Percentiles rank a stretch among this genome's conserved stretches.
Evolutionary conservation across 768 basidiomycete genomes (phyloP).

Genomic region (Pilatotrama ljubarskyi): DNA sequence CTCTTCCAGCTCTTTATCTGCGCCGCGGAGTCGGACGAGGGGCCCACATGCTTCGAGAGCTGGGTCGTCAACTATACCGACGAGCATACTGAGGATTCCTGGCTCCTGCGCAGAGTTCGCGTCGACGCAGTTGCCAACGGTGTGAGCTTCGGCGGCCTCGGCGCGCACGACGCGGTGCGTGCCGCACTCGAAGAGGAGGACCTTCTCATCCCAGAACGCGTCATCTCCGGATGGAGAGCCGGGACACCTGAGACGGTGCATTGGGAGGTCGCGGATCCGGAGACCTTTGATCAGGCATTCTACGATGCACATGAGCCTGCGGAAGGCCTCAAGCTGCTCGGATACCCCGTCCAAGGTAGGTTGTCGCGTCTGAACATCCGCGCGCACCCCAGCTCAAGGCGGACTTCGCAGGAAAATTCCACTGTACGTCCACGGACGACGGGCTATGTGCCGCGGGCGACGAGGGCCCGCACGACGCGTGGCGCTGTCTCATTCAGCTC

Average conservation of each 20-base stretch:
- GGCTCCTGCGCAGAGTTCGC: constrained; percentile 12
- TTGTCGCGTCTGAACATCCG: not conserved
- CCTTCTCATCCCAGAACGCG: constrained; percentile 1
- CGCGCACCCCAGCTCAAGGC: not conserved
- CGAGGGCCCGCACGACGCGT: not conserved
- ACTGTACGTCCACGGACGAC: not conserved
- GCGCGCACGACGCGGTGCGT: not conserved
- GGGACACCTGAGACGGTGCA: constrained; percentile 3
- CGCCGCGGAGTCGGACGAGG: constrained; percentile 4
- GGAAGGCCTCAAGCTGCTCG: constrained; percentile 9
- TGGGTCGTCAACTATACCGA: not conserved
- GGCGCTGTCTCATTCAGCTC: constrained; percentile 9
- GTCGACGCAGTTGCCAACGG: not conserved
- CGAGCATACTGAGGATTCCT: not conserved
- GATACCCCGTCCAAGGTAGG: constrained; percentile 6
- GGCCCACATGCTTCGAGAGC: constrained; percentile 5
- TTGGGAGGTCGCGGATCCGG: not conserved
- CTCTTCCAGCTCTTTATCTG: constrained; percentile 13
- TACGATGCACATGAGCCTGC: constrained; percentile 7
- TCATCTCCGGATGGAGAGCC: constrained; percentile 2
- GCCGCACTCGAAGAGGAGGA: constrained; percentile 1
- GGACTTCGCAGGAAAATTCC: constrained; percentile 1
- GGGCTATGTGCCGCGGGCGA: not conserved
- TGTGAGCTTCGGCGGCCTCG: not conserved
- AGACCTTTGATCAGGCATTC: not conserved